phyloP scores from a whole-genome alignment of 1,284 basidiomycete species.

The Coniophora puteana region DNA sequence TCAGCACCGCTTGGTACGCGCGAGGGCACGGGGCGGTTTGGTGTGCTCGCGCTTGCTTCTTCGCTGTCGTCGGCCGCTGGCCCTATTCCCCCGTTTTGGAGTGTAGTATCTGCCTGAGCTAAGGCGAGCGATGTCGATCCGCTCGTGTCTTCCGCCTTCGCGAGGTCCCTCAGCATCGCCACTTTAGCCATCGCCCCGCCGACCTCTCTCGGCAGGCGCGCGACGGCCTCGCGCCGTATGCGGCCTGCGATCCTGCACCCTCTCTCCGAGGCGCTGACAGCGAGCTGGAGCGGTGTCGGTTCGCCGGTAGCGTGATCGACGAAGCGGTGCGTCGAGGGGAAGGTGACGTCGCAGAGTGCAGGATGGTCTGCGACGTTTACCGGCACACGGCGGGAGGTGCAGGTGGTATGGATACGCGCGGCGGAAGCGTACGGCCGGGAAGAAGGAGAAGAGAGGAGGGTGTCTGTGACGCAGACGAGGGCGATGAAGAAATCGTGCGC shows the following conservation, averaged over 20 bases:
- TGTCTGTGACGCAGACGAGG: slow-evolving; percentile 57
- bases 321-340: slow-evolving; percentile 87
- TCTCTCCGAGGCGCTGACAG: slow-evolving; percentile 88
- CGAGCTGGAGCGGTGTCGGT: slow-evolving; percentile 74
- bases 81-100: slow-evolving; percentile 33
- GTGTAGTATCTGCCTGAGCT: slow-evolving; percentile 2
- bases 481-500: slow-evolving; percentile 34
- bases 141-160: slow-evolving; percentile 37
- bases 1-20: slow-evolving; percentile 38
- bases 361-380: slow-evolving; percentile 89
- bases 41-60: slow-evolving; percentile 56
- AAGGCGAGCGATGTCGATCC: too few species aligned
- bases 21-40: slow-evolving; percentile 80
- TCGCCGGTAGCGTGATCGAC: slow-evolving; percentile 39
- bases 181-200: slow-evolving; percentile 80
- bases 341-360: slow-evolving; percentile 85
- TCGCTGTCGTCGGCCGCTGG: slow-evolving; percentile 55
- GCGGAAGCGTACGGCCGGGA: slow-evolving; percentile 39
- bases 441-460: slow-evolving; percentile 16
- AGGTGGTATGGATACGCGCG: slow-evolving; percentile 49
- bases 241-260: slow-evolving; percentile 87
- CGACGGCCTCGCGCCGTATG: slow-evolving; percentile 80
- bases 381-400: slow-evolving; percentile 60
- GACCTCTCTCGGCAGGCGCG: slow-evolving; percentile 69
- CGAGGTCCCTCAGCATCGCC: slow-evolving; percentile 65